Conservation (phyloP, 106 monocot genomes). For the Phalaenopsis aphrodite region DNA sequence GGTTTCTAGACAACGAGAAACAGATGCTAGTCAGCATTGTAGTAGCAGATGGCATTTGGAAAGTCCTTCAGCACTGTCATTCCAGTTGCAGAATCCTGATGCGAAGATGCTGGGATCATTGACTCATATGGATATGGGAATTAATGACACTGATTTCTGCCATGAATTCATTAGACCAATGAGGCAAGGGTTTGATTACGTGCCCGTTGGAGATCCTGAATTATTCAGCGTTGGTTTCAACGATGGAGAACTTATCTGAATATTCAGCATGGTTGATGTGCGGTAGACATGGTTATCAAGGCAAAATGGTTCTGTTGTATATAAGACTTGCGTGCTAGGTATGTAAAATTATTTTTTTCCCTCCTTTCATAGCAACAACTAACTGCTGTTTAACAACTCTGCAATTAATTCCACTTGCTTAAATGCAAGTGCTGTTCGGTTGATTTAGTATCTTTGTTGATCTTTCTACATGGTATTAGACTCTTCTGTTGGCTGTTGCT, state of each 20-base stretch:
- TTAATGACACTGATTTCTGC: not conserved
- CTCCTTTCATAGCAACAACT: no score
- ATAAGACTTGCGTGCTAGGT: no score
- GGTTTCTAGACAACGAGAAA: no score
- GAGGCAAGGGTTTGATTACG: conserved; percentile 8
- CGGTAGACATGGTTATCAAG: no score
- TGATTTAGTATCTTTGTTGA: no score
- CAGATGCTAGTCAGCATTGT: not conserved
- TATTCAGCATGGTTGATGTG: not conserved
- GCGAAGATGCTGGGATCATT: conserved; percentile 16
- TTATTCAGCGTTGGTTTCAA: not conserved
- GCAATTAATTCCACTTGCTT: no score
- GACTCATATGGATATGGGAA: conserved; percentile 5
- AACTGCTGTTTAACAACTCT: no score
- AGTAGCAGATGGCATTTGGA: not conserved
- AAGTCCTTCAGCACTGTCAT: conserved; percentile 2
- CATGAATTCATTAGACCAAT: conserved; percentile 1
- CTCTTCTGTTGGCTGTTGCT: no score
- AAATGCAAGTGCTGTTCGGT: no score
- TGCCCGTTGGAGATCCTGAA: not conserved
- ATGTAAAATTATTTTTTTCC: no score
- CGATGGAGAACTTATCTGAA: not conserved
- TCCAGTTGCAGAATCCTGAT: conserved; percentile 29
- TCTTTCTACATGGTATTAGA: no score
- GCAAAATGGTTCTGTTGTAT: no score